Evolutionary conservation across 169 alveolate genomes (phyloP).

Genomic region (Neospora caninum): DNA sequence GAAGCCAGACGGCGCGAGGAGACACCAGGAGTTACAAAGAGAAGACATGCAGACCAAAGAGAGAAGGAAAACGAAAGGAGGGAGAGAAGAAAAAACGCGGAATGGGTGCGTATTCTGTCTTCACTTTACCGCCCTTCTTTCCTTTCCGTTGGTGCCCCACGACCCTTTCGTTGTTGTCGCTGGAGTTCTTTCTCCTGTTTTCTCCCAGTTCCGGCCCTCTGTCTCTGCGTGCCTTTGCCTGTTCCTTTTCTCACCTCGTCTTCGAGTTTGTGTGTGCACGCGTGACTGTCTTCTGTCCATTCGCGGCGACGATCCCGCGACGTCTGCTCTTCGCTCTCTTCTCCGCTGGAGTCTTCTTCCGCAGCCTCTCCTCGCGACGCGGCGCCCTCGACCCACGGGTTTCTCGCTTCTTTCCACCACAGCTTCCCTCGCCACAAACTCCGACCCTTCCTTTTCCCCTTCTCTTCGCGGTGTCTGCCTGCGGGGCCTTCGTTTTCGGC

Average conservation of each 20-base stretch:
- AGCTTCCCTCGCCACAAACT: no score
- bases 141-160: no score
- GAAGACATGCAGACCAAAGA: background rate
- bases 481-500: no score
- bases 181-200: background rate
- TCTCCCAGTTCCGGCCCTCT: background rate
- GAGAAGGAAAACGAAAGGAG: background rate
- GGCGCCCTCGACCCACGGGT: no score
- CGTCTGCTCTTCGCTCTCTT: background rate
- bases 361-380: background rate
- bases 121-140: no score
- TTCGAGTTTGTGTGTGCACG: background rate
- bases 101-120: no score
- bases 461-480: background rate
- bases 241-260: background rate
- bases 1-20: no score
- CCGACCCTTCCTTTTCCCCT: background rate
- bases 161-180: no score
- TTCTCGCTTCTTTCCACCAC: no score
- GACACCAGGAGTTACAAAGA: no score
- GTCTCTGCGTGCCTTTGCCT: background rate
- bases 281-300: background rate
- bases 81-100: background rate
- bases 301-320: background rate
- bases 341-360: background rate